These are phyloP conservation scores for Stemphylium beticola DNA, from an alignment of 2,329 filamentous ascomycete genomes.

Conservation along the genomic window DNA sequence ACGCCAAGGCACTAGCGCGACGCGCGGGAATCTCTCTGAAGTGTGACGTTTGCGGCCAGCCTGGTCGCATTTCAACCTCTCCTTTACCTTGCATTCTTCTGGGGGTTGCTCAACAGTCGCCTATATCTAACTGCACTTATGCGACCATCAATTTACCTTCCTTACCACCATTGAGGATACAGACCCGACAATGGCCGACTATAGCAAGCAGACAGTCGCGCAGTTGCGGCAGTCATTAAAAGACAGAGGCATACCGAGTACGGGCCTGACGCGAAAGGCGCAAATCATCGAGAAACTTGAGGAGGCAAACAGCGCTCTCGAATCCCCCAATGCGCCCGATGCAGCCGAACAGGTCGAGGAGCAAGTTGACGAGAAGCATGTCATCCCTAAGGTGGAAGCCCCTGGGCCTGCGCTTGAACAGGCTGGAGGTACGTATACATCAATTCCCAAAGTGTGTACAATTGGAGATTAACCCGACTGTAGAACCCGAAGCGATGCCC, in stretches of 20 bases:
- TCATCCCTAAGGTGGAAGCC: background rate
- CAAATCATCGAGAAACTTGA: conserved; percentile 56
- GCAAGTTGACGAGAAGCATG: conserved; percentile 7
- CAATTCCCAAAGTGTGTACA: too few species aligned
- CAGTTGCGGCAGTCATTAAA: conserved; percentile 56
- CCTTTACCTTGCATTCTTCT: background rate
- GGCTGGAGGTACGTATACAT: conserved; percentile 27
- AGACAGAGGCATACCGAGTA: conserved; percentile 54
- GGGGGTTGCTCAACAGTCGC: background rate
- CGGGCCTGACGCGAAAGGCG: conserved; percentile 56
- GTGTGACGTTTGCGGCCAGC: conserved; percentile 18
- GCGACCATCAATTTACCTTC: background rate
- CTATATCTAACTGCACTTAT: background rate
- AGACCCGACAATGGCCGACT: conserved; percentile 46
- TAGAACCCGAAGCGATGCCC: conserved; percentile 17
- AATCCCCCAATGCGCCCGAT: conserved; percentile 11
- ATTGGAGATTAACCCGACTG: conserved; percentile 4
- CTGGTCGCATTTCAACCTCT: conserved; percentile 3
- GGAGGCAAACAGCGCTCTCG: conserved; percentile 30
- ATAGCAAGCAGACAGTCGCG: conserved; percentile 55
- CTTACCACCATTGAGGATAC: background rate
- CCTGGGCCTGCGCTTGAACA: conserved; percentile 25
- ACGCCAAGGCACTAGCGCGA: conserved; percentile 17
- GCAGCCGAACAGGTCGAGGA: conserved; percentile 8
- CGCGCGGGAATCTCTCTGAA: conserved; percentile 15